A percentile compares a stretch with the other conserved stretches of the same genome.
phyloP scores from a whole-genome alignment of 2,329 filamentous ascomycete species.

The Anisogramma anomala region DNA sequence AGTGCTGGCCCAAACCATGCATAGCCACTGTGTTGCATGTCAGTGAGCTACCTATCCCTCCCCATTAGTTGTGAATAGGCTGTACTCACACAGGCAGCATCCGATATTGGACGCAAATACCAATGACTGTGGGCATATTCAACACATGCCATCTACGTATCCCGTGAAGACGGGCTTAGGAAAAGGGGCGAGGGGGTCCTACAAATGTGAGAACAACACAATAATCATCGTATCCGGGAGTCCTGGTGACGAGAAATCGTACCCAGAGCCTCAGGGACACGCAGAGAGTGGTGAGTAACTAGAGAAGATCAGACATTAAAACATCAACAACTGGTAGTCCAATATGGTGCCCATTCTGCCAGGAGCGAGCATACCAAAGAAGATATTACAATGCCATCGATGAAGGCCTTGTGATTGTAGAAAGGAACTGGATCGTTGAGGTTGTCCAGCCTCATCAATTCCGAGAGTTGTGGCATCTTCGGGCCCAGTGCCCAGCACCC shows the following conservation, averaged over 20 bases:
- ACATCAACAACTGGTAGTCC: neutral
- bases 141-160: neutral
- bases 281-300: slow-evolving; percentile 3
- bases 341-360: neutral
- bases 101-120: slow-evolving; percentile 5
- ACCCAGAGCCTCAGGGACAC: slow-evolving; percentile 1
- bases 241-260: slow-evolving; percentile 4
- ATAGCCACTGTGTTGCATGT: neutral
- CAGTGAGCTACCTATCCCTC: neutral
- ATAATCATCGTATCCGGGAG: slow-evolving; percentile 4
- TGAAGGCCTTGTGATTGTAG: neutral
- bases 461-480: neutral
- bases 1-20: slow-evolving; percentile 1
- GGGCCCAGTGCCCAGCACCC: neutral
- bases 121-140: neutral
- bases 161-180: neutral
- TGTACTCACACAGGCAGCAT: slow-evolving; percentile 2
- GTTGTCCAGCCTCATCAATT: neutral
- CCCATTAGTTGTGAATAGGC: no score
- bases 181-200: neutral
- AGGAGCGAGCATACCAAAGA: no score
- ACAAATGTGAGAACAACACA: neutral
- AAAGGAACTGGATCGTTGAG: neutral
- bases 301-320: neutral
- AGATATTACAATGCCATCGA: neutral